These are phyloP conservation scores for Plantago ovata DNA, from an alignment of 257 asterid genomes.

Conservation along the genomic window DNA sequence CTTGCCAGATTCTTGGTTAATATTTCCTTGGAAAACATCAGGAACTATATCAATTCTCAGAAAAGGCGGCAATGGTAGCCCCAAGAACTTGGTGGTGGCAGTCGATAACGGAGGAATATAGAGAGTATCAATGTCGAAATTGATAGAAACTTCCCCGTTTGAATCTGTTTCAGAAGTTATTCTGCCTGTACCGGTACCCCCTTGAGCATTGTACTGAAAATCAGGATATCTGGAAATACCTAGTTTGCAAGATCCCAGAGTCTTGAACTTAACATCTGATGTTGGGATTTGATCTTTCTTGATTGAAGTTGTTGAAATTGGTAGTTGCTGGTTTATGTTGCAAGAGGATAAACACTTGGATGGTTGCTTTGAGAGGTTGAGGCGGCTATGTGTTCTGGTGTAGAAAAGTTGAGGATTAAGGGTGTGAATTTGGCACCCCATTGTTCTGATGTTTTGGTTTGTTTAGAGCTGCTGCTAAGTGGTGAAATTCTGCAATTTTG, in stretches of 20 bases:
- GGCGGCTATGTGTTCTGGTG: slow-evolving; percentile 17
- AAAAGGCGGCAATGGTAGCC: slow-evolving; percentile 81
- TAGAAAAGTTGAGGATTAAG: slow-evolving; percentile 32
- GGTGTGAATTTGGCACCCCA: slow-evolving; percentile 45
- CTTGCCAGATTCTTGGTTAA: slow-evolving; percentile 69
- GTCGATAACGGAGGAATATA: slow-evolving; percentile 69
- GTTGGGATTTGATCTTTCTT: slow-evolving; percentile 28
- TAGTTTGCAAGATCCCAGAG: slow-evolving; percentile 64
- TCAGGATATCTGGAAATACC: slow-evolving; percentile 83
- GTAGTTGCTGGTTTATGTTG: slow-evolving; percentile 17
- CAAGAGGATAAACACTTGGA: slow-evolving; percentile 26
- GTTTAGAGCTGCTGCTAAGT: background rate
- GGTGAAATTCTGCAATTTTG: background rate
- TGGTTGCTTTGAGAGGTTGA: slow-evolving; percentile 17
- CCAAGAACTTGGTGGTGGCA: slow-evolving; percentile 77
- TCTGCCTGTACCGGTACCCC: slow-evolving; percentile 60
- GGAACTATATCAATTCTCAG: slow-evolving; percentile 66
- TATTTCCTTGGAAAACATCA: slow-evolving; percentile 48
- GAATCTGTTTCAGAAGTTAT: background rate
- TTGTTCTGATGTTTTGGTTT: slow-evolving; percentile 11
- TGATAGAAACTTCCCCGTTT: slow-evolving; percentile 32
- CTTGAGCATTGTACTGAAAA: slow-evolving; percentile 68
- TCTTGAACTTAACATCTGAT: slow-evolving; percentile 55
- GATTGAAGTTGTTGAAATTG: slow-evolving; percentile 22
- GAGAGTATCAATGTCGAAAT: slow-evolving; percentile 46